A percentile compares a stretch with the other conserved stretches of the same genome.
Evolutionary conservation across 345 rosid genomes (phyloP).

Genomic region (Linum trigynum): DNA sequence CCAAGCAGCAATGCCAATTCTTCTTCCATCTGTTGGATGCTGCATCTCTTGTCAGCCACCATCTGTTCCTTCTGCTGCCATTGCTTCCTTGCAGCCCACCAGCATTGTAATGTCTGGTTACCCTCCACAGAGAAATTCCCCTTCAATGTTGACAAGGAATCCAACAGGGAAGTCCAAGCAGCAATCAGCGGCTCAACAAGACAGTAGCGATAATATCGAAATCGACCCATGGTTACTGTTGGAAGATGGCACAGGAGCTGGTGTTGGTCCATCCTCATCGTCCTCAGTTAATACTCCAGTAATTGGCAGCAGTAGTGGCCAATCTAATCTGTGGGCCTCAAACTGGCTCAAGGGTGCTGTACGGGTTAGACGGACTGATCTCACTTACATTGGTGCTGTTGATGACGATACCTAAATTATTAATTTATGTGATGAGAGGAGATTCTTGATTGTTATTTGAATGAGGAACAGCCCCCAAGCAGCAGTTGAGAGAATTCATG

Average conservation of each 20-base stretch:
- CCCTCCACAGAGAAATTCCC: conserved; percentile 37
- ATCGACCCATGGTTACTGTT: conserved; percentile 92
- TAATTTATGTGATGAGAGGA: conserved; percentile 9
- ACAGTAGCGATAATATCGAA: conserved; percentile 32
- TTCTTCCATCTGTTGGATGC: conserved; percentile 51
- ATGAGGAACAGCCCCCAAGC: conserved; percentile 19
- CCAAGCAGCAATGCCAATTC: conserved; percentile 85
- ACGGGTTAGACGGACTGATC: conserved; percentile 79
- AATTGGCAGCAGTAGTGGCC: conserved; percentile 47
- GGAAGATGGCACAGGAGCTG: conserved; percentile 83
- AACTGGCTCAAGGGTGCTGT: conserved; percentile 94
- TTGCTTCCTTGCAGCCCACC: conserved; percentile 53
- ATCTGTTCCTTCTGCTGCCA: conserved; percentile 47
- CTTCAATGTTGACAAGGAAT: conserved; percentile 25
- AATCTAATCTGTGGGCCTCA: conserved; percentile 69
- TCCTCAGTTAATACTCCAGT: conserved; percentile 43
- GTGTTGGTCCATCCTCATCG: conserved; percentile 50
- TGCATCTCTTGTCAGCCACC: conserved; percentile 67
- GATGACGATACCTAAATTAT: conserved; percentile 80
- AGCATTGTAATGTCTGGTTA: conserved; percentile 32
- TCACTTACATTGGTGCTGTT: conserved; percentile 71
- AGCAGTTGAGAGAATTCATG: conserved; percentile 14
- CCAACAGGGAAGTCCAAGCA: conserved; percentile 51
- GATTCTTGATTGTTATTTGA: conserved; percentile 28
- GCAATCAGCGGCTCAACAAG: conserved; percentile 35